Evolutionary conservation across 805 yeast species (phyloP), one percentile per base, ranked within the genome.

Genomic region (Wickerhamomyces mucosus): DNA sequence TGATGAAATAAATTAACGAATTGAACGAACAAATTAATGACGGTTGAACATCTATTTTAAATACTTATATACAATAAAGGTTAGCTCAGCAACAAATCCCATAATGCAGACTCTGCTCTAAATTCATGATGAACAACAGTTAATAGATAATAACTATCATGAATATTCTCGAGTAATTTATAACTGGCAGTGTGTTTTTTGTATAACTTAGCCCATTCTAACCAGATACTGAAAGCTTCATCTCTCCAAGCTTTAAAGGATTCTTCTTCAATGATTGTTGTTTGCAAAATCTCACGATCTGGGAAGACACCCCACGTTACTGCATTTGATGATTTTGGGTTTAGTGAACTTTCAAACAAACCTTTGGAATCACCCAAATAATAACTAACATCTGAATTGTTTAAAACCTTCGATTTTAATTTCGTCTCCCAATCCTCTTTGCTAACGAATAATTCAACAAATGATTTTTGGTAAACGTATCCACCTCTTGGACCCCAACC

Each of bases 241-340:
- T 88, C 96, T 44, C 79, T 73, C 98, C 98, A 92, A 1, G 96
- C 96, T 43, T 72, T 72, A 62, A 92, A 89, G 2, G 96, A 84
- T 45, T 86, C 95, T 44, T 75, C 81, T 50, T 88, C 96, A 35
- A 92, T 77, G 39, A 88, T 79, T 0, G 98, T 92, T 1, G 96
- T 82, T 55, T 88, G 96, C 22, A 85, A 72, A 22, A 86, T 78
- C 50, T 85, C 95, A 41, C 86, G 73, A 55, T 78, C 78, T 7
- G 94, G 94, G 67, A 92, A 89, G 3, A 82, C 95, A 40, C 97
- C 98, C 98, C 98, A 92, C 1, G 98, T 92, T 7, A 92, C 94
- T 18, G 92, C 95, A 41, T 78, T 79, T 27, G 85, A 76, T 21
- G 72, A 51, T 15, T 59, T 64, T 2, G 61, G 51, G 1, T 64